These are phyloP conservation scores for Pichia nakasei DNA, from an alignment of 805 yeast species.

Conservation along the genomic window DNA sequence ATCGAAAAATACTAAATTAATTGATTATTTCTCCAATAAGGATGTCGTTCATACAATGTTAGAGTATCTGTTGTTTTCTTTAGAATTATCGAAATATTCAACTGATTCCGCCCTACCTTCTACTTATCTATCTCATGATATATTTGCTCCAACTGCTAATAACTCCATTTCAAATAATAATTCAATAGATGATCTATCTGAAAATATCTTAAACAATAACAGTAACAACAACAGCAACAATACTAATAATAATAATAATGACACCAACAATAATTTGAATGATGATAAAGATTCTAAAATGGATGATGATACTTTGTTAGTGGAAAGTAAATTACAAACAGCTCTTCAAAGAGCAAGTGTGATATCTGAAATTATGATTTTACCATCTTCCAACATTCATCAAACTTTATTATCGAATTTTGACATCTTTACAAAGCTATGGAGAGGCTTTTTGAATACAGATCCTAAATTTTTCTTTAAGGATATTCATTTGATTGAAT, in stretches of 20 bases:
- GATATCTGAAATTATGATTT: slow-evolving; percentile 23
- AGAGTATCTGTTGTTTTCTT: slow-evolving; percentile 23
- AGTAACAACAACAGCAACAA: not conserved
- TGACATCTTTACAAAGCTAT: slow-evolving; percentile 18
- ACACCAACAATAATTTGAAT: not conserved
- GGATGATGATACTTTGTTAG: not conserved
- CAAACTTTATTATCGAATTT: slow-evolving; percentile 17
- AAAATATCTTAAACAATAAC: slow-evolving; percentile 1
- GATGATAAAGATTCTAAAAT: not conserved
- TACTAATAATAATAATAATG: not conserved
- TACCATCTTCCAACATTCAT: slow-evolving; percentile 18
- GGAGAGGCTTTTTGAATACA: slow-evolving; percentile 27
- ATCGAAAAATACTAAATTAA: slow-evolving; percentile 27
- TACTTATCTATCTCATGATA: slow-evolving; percentile 9
- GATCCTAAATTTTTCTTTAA: slow-evolving; percentile 12
- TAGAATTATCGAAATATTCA: slow-evolving; percentile 14
- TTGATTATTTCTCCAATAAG: slow-evolving; percentile 24
- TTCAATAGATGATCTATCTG: slow-evolving; percentile 7
- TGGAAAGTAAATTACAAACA: slow-evolving; percentile 8
- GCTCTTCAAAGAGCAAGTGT: slow-evolving; percentile 21
- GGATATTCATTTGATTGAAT: slow-evolving; percentile 1
- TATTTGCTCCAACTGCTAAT: slow-evolving; percentile 6
- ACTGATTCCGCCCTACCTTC: slow-evolving; percentile 3
- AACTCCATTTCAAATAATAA: not conserved
- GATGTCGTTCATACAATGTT: slow-evolving; percentile 25